Evolutionary conservation across 176 grass and related monocot species (phyloP).

Genomic region (Aegilops sharonensis): DNA sequence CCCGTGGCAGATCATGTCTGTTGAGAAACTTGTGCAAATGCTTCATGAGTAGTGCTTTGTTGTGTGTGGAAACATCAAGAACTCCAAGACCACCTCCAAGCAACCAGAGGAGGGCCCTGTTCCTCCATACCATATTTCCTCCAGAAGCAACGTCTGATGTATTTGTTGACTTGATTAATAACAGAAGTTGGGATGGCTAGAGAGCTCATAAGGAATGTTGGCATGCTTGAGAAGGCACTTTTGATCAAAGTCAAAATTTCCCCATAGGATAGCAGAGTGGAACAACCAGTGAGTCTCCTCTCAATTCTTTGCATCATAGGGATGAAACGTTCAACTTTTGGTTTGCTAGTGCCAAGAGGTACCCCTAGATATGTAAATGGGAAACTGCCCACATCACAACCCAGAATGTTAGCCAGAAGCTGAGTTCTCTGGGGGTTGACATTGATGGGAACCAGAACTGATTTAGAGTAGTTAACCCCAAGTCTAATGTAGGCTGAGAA

Average conservation of each 20-base stretch:
- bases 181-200: too few species aligned
- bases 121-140: not conserved
- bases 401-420: not conserved
- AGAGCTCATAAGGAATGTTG: not conserved
- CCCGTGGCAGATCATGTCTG: too few species aligned
- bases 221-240: not conserved
- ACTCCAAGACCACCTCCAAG: not conserved
- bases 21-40: too few species aligned
- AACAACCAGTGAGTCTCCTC: not conserved
- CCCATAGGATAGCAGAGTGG: not conserved
- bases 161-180: not conserved
- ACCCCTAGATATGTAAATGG: not conserved
- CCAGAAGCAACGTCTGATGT: not conserved
- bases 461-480: not conserved
- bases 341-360: not conserved
- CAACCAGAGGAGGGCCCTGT: not conserved
- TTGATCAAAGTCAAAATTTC: not conserved
- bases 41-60: too few species aligned
- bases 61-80: too few species aligned
- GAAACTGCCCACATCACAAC: not conserved
- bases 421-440: not conserved
- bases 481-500: not conserved
- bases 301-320: not conserved
- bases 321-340: not conserved
- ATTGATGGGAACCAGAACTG: not conserved